A percentile compares a stretch with the other conserved stretches of the same genome.
These are phyloP conservation scores for Rhypophila decipiens DNA, from an alignment of 495 filamentous ascomycete genomes.

Conservation along the genomic window DNA sequence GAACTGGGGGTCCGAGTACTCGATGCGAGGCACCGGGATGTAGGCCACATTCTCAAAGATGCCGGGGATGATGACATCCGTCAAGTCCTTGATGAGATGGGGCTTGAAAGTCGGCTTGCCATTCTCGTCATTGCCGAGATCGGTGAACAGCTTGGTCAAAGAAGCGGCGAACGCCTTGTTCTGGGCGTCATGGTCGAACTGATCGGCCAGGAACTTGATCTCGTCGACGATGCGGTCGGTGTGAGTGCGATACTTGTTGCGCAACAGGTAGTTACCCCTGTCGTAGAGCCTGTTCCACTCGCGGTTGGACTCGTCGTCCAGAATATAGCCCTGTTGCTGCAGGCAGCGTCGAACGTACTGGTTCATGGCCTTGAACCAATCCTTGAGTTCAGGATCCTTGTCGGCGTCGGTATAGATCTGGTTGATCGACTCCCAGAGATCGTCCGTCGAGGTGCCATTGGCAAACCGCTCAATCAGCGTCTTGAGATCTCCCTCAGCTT, in stretches of 20 bases:
- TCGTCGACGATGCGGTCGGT: slow-evolving; percentile 86
- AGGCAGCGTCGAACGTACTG: slow-evolving; percentile 75
- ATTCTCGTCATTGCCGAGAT: slow-evolving; percentile 71
- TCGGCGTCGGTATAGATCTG: slow-evolving; percentile 88
- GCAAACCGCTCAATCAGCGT: slow-evolving; percentile 90
- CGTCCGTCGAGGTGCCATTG: slow-evolving; percentile 83
- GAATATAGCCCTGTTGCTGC: slow-evolving; percentile 82
- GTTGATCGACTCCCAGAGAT: slow-evolving; percentile 80
- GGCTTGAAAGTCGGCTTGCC: slow-evolving; percentile 88
- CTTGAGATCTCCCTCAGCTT: slow-evolving; percentile 77
- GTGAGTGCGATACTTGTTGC: slow-evolving; percentile 79
- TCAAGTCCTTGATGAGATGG: slow-evolving; percentile 82
- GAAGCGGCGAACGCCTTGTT: slow-evolving; percentile 74
- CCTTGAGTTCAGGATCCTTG: slow-evolving; percentile 74
- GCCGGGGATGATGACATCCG: slow-evolving; percentile 76
- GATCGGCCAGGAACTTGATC: slow-evolving; percentile 77
- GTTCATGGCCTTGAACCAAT: slow-evolving; percentile 82
- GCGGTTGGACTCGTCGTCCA: slow-evolving; percentile 72
- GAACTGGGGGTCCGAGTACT: slow-evolving; percentile 78
- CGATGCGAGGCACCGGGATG: slow-evolving; percentile 88
- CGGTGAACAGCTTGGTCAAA: slow-evolving; percentile 76
- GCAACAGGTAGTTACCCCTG: slow-evolving; percentile 79
- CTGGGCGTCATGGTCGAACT: slow-evolving; percentile 81
- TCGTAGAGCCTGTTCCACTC: slow-evolving; percentile 85
- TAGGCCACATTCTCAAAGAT: slow-evolving; percentile 86